Conservation (phyloP, 768 basidiomycete genomes). For the Boletus reticuloceps region DNA sequence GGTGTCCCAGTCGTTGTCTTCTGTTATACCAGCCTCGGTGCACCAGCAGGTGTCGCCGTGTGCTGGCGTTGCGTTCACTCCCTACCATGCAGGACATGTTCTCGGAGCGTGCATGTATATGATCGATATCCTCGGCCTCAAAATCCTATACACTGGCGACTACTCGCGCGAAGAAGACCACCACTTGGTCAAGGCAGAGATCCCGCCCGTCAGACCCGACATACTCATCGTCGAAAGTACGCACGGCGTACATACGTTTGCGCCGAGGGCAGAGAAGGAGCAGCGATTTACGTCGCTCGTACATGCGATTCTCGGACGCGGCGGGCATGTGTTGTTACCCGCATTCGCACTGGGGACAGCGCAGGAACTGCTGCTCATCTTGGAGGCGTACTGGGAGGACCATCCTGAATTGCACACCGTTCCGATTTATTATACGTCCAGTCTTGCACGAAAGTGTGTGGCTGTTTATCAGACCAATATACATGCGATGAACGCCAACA, state of each 20-base stretch:
- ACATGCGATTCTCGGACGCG: slow-evolving; percentile 85
- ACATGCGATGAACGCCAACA: slow-evolving; percentile 93
- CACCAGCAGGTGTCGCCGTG: slow-evolving; percentile 89
- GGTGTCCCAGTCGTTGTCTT: slow-evolving; percentile 74
- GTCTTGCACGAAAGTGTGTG: slow-evolving; percentile 94
- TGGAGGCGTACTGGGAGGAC: slow-evolving; percentile 95
- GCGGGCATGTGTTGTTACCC: slow-evolving; percentile 92
- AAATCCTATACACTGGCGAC: slow-evolving; percentile 95
- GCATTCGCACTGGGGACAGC: slow-evolving; percentile 93
- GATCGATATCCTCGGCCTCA: slow-evolving; percentile 91
- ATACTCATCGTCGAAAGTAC: slow-evolving; percentile 97
- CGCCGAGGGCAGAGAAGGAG: slow-evolving; percentile 86
- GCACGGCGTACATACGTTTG: slow-evolving; percentile 89
- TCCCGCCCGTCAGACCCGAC: slow-evolving; percentile 87
- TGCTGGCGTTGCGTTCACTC: slow-evolving; percentile 89
- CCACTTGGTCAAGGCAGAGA: slow-evolving; percentile 92
- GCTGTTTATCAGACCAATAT: slow-evolving; percentile 96
- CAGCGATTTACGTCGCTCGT: slow-evolving; percentile 85
- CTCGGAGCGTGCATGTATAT: slow-evolving; percentile 97
- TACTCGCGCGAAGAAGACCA: slow-evolving; percentile 96
- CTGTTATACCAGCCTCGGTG: slow-evolving; percentile 83
- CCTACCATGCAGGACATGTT: slow-evolving; percentile 97
- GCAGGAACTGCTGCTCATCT: slow-evolving; percentile 86
- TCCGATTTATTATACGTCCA: slow-evolving; percentile 93
- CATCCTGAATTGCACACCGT: slow-evolving; percentile 91